These are phyloP conservation scores for Aspergillus sp. DNA, from an alignment of 2,329 filamentous ascomycete species.

Conservation along the genomic window DNA sequence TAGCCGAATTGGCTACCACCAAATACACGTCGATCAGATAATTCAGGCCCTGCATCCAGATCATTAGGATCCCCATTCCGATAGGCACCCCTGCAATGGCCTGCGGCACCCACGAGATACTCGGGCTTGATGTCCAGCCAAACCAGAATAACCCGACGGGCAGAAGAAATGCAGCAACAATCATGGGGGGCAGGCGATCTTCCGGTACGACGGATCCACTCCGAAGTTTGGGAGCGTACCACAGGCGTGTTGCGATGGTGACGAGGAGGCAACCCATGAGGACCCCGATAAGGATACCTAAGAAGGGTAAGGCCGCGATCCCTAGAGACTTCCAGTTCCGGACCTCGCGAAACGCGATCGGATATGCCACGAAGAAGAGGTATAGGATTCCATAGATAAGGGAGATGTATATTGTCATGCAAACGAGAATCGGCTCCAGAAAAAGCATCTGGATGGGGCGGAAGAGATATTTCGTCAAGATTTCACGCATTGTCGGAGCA, in stretches of 20 bases:
- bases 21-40: conserved; percentile 4
- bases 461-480: background rate
- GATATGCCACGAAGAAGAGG: background rate
- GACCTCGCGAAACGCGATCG: background rate
- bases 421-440: background rate
- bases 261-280: background rate
- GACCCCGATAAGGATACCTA: background rate
- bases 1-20: conserved; percentile 1
- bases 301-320: background rate
- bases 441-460: background rate
- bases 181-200: conserved; percentile 1
- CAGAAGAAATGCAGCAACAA: background rate
- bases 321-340: background rate
- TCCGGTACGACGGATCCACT: background rate
- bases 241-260: background rate
- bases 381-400: conserved; percentile 1
- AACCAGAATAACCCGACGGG: conserved; percentile 9
- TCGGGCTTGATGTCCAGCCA: conserved; percentile 1
- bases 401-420: background rate
- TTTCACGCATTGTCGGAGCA: background rate
- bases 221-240: background rate
- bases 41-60: conserved; percentile 1
- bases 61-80: conserved; percentile 1
- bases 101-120: conserved; percentile 1
- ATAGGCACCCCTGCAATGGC: background rate